A percentile compares a stretch with the other conserved stretches of the same genome.
These are phyloP conservation scores for Chlamydomonas applanata DNA, from an alignment of 139 green algal genomes.

Conservation along the genomic window DNA sequence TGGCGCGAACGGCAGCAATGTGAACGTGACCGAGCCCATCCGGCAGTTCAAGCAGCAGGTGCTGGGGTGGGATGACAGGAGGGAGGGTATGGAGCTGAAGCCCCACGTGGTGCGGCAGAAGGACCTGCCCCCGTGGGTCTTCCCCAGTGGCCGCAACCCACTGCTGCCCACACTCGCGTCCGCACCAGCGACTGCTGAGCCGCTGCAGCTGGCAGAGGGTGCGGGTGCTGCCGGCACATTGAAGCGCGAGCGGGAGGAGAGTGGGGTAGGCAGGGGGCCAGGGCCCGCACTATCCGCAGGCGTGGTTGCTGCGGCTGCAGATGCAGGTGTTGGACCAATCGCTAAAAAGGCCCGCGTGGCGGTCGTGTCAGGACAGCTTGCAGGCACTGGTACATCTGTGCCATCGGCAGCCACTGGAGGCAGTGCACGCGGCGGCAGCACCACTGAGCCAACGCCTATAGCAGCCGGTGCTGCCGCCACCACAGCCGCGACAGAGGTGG, in stretches of 20 bases:
- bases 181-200: not conserved
- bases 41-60: slow-evolving; percentile 21
- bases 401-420: not conserved
- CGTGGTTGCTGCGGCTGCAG: not conserved
- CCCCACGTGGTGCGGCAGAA: slow-evolving; percentile 10
- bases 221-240: not conserved
- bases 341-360: not conserved
- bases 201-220: not conserved
- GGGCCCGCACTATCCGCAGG: not conserved
- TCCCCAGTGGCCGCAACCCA: slow-evolving; percentile 8
- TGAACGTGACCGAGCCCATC: slow-evolving; percentile 17
- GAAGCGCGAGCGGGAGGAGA: not conserved
- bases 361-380: not conserved
- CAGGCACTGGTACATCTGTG: not conserved
- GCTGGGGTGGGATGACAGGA: slow-evolving; percentile 10
- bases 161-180: not conserved
- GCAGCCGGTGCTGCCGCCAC: not conserved
- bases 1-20: not conserved
- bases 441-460: not conserved
- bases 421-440: not conserved
- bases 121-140: slow-evolving; percentile 21
- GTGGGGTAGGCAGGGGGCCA: not conserved
- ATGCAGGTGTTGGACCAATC: not conserved
- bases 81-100: slow-evolving; percentile 31
- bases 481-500: not conserved